phyloP scores from a whole-genome alignment of 495 filamentous ascomycete species.

The Recurvomyces mirabilis region DNA sequence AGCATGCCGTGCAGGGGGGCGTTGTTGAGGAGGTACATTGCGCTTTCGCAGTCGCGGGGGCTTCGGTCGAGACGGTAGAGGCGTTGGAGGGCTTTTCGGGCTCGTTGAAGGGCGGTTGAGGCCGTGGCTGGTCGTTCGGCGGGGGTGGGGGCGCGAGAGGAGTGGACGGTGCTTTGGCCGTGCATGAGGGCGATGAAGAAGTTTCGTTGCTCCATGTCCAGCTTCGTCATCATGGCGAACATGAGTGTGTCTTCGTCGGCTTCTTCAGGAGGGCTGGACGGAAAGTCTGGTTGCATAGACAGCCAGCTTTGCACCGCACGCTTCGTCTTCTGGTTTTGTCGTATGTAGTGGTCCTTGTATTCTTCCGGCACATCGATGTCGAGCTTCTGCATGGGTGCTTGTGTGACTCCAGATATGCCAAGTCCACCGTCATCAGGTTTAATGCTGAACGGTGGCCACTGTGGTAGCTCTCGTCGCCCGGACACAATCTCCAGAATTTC shows the following conservation, averaged over 20 bases:
- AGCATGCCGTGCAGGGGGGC: constrained; percentile 73
- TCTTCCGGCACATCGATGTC: constrained; percentile 89
- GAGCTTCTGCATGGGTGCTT: constrained; percentile 64
- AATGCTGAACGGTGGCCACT: constrained; percentile 78
- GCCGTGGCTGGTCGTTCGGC: constrained; percentile 42
- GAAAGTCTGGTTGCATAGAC: constrained; percentile 55
- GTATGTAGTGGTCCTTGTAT: constrained; percentile 76
- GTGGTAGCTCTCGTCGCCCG: constrained; percentile 70
- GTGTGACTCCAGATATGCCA: constrained; percentile 37
- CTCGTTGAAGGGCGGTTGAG: constrained; percentile 58
- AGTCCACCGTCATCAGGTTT: constrained; percentile 41
- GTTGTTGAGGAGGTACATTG: constrained; percentile 81
- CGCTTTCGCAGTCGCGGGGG: constrained; percentile 74
- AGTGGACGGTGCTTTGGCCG: constrained; percentile 48
- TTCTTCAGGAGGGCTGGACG: constrained; percentile 64
- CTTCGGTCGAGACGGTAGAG: constrained; percentile 61
- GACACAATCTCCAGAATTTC: constrained; percentile 90
- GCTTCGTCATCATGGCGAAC: constrained; percentile 84
- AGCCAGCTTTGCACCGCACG: constrained; percentile 80
- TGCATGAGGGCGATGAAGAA: constrained; percentile 68
- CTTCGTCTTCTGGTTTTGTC: constrained; percentile 78
- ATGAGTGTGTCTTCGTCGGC: constrained; percentile 86
- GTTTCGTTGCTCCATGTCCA: constrained; percentile 61
- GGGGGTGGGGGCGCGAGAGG: constrained; percentile 44
- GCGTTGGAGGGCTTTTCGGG: constrained; percentile 65